Conservation (phyloP, 2,329 filamentous ascomycete genomes). For the Penicillium polonicum region DNA sequence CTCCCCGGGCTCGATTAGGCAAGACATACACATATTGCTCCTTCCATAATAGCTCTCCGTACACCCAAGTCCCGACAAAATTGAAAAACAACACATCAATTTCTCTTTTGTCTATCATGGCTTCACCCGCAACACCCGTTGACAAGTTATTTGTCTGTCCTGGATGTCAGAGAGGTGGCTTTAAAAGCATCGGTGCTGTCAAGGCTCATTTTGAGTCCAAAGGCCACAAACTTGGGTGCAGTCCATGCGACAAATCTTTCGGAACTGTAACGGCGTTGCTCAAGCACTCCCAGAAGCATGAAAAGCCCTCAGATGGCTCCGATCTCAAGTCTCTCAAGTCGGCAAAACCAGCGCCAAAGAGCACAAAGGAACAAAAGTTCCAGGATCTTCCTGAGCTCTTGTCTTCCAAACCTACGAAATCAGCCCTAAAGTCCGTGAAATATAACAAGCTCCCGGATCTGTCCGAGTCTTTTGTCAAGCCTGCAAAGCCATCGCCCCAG, state of each 20-base stretch:
- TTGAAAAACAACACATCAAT: background rate
- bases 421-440: background rate
- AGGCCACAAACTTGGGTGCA: constrained; percentile 3
- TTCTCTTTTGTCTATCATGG: background rate
- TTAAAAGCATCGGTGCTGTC: constrained; percentile 3
- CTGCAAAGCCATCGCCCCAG: background rate
- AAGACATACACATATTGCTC: background rate
- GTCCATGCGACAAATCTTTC: constrained; percentile 1
- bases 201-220: constrained; percentile 10
- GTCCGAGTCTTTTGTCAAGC: background rate
- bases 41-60: background rate
- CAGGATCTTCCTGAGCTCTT: background rate
- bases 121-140: background rate
- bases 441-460: background rate
- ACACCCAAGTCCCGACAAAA: background rate
- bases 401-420: background rate
- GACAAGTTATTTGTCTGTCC: constrained; percentile 9
- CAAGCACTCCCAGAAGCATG: constrained; percentile 1
- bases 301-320: background rate
- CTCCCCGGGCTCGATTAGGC: background rate
- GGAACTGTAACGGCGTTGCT: background rate
- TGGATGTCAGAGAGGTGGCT: constrained; percentile 4
- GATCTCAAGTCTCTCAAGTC: background rate
- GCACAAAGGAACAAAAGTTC: background rate
- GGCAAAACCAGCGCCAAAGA: background rate